Conservation (phyloP, 257 asterid species). For the Linderniella brevidens region DNA sequence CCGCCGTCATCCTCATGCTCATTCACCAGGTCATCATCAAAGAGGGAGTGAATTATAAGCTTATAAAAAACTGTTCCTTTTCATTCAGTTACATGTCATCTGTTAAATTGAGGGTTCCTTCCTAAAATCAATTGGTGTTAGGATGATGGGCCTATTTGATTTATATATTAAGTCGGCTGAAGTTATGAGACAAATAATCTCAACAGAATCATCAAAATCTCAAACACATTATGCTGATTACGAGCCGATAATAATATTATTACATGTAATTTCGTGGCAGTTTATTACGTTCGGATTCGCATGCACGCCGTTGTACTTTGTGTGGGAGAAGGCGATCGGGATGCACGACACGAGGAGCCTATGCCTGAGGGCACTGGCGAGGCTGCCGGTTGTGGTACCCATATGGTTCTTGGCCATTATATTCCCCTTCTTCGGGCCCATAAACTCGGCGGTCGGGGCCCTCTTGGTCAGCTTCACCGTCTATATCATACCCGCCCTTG, state of each 20-base stretch:
- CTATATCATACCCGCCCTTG: constrained; percentile 73
- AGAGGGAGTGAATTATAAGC: constrained; percentile 10
- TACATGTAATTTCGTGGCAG: constrained; percentile 12
- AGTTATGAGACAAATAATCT: too few relatives aligned
- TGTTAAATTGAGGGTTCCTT: too few relatives aligned
- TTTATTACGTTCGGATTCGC: constrained; percentile 93
- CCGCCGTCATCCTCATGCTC: constrained; percentile 87
- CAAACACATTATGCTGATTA: too few relatives aligned
- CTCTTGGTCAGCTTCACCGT: constrained; percentile 90
- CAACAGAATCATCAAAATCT: too few relatives aligned
- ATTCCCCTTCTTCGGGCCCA: constrained; percentile 91
- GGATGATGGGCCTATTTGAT: too few relatives aligned
- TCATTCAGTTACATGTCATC: too few relatives aligned
- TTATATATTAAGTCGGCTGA: too few relatives aligned
- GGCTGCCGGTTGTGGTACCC: constrained; percentile 76
- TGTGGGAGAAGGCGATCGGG: too few relatives aligned
- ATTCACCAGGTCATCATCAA: constrained; percentile 75
- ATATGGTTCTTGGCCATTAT: too few relatives aligned
- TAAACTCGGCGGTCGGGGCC: constrained; percentile 88
- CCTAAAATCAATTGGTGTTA: too few relatives aligned
- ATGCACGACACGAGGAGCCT: constrained; percentile 84
- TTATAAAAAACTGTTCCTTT: not conserved
- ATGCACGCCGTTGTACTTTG: constrained; percentile 78
- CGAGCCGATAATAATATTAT: not conserved
- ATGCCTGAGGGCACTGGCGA: constrained; percentile 67